Percentiles rank a stretch among this genome's conserved stretches.
phyloP scores from a whole-genome alignment of 2,329 filamentous ascomycete species.

The Botryosphaeria agaves region DNA sequence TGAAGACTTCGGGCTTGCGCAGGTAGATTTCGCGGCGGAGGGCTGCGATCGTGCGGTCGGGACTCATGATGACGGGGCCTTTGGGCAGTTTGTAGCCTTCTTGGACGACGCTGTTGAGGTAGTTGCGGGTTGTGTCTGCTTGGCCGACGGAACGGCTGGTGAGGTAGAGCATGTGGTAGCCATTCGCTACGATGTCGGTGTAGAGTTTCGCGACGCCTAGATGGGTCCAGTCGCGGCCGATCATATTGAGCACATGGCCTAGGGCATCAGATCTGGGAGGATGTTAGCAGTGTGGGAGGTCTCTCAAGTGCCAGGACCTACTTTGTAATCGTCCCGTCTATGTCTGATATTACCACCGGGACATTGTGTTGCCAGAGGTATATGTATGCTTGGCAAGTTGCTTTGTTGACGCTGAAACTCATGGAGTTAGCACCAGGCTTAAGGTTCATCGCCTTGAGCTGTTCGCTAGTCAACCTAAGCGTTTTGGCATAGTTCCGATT shows the following conservation, averaged over 20 bases:
- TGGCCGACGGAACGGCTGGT: slow-evolving; percentile 89
- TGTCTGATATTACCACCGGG: slow-evolving; percentile 94
- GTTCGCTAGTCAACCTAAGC: slow-evolving; percentile 81
- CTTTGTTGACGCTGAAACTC: slow-evolving; percentile 91
- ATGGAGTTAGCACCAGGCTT: slow-evolving; percentile 80
- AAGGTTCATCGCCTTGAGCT: slow-evolving; percentile 71
- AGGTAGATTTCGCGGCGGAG: slow-evolving; percentile 84
- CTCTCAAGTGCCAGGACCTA: slow-evolving; percentile 14
- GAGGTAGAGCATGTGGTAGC: slow-evolving; percentile 97
- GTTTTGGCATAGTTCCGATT: slow-evolving; percentile 94
- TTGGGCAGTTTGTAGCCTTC: slow-evolving; percentile 73
- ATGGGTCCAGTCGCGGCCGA: slow-evolving; percentile 96
- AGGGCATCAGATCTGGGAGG: slow-evolving; percentile 55
- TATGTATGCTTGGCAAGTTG: slow-evolving; percentile 83
- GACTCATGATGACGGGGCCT: slow-evolving; percentile 87
- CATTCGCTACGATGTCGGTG: slow-evolving; percentile 85
- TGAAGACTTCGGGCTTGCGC: slow-evolving; percentile 94
- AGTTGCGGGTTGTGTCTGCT: slow-evolving; percentile 76
- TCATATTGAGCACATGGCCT: slow-evolving; percentile 89
- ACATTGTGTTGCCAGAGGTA: slow-evolving; percentile 85
- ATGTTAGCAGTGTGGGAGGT: no score
- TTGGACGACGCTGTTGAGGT: slow-evolving; percentile 77
- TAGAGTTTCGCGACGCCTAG: slow-evolving; percentile 93
- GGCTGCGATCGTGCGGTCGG: slow-evolving; percentile 87
- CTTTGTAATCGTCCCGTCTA: slow-evolving; percentile 97